These are phyloP conservation scores for Mucor circinelloides DNA, from an alignment of 371 early-diverging fungal species.

Conservation along the genomic window DNA sequence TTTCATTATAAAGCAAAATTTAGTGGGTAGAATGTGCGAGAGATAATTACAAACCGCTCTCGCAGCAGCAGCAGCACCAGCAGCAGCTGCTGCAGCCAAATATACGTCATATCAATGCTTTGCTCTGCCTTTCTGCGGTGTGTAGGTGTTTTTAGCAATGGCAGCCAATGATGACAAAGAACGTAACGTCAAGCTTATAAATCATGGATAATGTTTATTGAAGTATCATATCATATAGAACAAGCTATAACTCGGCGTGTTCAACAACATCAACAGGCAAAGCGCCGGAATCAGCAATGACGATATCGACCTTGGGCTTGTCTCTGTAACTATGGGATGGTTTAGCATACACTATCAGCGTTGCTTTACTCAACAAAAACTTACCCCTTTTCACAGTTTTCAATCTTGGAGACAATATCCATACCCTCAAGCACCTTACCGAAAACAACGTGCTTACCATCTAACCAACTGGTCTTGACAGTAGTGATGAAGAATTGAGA, in stretches of 20 bases:
- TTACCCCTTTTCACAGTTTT: constrained; percentile 37
- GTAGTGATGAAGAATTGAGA: constrained; percentile 98
- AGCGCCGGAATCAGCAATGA: constrained; percentile 81
- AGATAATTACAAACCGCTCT: neutral
- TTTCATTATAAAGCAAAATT: neutral
- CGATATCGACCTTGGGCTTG: constrained; percentile 64
- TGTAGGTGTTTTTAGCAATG: neutral
- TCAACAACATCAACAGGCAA: constrained; percentile 35
- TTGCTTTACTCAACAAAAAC: no score
- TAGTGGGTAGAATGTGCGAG: neutral
- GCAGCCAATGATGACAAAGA: neutral
- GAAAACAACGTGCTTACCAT: constrained; percentile 92
- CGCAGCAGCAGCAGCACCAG: neutral
- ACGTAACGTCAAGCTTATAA: neutral
- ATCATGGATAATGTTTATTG: neutral
- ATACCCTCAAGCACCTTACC: constrained; percentile 84
- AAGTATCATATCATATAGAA: neutral
- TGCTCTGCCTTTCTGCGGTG: neutral
- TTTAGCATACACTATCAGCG: neutral
- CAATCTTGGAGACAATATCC: constrained; percentile 71
- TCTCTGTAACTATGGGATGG: constrained; percentile 42
- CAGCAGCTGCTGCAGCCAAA: neutral
- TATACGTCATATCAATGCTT: constrained; percentile 5
- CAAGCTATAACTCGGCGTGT: constrained; percentile 44
- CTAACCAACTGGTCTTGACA: constrained; percentile 75